These are phyloP conservation scores for Puccinia coronata DNA, from an alignment of 1,284 basidiomycete genomes.

Conservation along the genomic window DNA sequence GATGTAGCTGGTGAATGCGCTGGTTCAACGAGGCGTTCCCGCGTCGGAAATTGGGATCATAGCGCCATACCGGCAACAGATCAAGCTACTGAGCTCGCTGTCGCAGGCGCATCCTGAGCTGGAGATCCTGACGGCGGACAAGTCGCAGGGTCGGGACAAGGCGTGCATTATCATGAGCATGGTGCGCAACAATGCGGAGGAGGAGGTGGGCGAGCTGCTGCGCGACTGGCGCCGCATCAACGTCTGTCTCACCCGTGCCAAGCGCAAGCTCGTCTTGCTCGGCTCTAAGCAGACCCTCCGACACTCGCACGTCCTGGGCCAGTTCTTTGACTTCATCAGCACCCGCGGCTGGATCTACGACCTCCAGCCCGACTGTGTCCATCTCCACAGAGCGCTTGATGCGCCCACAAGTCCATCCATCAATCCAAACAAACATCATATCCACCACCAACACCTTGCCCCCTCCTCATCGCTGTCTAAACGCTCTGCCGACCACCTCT, in stretches of 20 bases:
- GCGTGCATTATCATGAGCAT: constrained; percentile 90
- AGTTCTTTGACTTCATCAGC: constrained; percentile 66
- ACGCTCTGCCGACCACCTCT: background rate
- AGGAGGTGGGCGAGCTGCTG: constrained; percentile 72
- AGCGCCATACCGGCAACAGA: constrained; percentile 89
- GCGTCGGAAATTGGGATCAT: constrained; percentile 80
- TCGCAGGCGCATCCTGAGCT: constrained; percentile 62
- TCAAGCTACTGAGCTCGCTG: constrained; percentile 74
- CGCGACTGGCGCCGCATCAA: constrained; percentile 95
- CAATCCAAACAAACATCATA: no score
- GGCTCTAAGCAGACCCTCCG: constrained; percentile 63
- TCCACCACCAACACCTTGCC: no score
- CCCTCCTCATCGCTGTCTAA: background rate
- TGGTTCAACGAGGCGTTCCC: constrained; percentile 69
- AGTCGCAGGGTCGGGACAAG: constrained; percentile 94
- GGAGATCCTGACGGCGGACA: constrained; percentile 91
- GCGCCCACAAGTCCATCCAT: no score
- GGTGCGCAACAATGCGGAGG: constrained; percentile 76
- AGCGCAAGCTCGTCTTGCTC: constrained; percentile 83
- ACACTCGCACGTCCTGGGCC: constrained; percentile 7
- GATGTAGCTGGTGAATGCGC: constrained; percentile 69
- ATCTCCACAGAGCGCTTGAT: background rate
- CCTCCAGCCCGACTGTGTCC: constrained; percentile 64
- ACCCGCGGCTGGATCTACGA: constrained; percentile 69
- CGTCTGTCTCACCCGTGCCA: constrained; percentile 91